Conservation (phyloP, 371 early-diverging fungal genomes). For the Nematocida sp. region DNA sequence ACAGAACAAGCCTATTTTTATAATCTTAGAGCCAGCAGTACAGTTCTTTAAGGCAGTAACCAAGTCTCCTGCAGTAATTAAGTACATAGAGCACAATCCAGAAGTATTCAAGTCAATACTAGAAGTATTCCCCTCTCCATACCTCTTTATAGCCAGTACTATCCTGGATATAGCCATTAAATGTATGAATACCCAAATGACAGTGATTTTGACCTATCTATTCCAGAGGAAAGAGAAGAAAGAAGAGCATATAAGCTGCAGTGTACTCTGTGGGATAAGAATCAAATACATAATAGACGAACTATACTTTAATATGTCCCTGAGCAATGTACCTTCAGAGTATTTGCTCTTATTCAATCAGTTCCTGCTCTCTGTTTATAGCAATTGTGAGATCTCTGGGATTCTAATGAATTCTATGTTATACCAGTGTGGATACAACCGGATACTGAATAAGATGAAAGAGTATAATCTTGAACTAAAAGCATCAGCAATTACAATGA, state of each 20-base stretch:
- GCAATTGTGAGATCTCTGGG: constrained; percentile 4
- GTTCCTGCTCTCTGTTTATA: constrained; percentile 1
- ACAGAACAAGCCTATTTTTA: constrained; percentile 41
- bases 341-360: background rate
- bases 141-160: background rate
- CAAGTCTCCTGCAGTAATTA: constrained; percentile 37
- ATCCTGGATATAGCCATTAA: constrained; percentile 2
- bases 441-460: background rate
- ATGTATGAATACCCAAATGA: background rate
- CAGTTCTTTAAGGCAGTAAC: constrained; percentile 9
- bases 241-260: constrained; percentile 14
- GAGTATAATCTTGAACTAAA: background rate
- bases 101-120: background rate
- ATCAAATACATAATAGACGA: constrained; percentile 32
- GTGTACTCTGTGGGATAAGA: background rate
- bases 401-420: constrained; percentile 33
- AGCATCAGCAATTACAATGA: background rate
- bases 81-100: background rate
- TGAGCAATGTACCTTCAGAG: constrained; percentile 8
- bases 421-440: background rate
- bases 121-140: constrained; percentile 25
- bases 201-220: background rate
- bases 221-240: background rate
- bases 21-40: constrained; percentile 25
- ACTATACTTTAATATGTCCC: constrained; percentile 19